Evolutionary conservation across 176 grass and related monocot genomes (phyloP).

Genomic region (Tillandsia leiboldiana): DNA sequence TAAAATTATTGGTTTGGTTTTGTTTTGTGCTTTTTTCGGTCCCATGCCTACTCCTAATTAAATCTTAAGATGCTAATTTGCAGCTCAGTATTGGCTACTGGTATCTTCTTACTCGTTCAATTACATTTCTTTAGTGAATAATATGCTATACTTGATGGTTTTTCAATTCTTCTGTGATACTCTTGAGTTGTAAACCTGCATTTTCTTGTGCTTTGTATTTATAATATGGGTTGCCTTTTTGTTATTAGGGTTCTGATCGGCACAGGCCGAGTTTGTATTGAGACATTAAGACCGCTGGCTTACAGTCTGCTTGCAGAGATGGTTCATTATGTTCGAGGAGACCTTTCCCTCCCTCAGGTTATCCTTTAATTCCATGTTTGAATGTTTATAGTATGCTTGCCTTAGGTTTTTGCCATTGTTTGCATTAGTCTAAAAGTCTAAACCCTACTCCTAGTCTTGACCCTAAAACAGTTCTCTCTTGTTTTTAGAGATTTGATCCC

Average conservation of each 20-base stretch:
- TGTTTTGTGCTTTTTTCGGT: no score
- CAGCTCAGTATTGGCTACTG: background rate
- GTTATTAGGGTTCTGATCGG: conserved; percentile 83
- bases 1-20: no score
- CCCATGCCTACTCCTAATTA: background rate
- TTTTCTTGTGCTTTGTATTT: background rate
- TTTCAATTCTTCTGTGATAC: background rate
- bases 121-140: background rate
- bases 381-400: conserved; percentile 37
- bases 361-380: conserved; percentile 40
- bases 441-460: no score
- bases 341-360: conserved; percentile 50
- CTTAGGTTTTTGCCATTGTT: background rate
- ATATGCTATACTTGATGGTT: background rate
- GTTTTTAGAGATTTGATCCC: no score
- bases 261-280: conserved; percentile 86
- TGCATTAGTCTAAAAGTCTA: no score
- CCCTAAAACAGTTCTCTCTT: no score
- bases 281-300: conserved; percentile 86
- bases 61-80: background rate
- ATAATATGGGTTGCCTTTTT: conserved; percentile 6
- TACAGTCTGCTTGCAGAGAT: conserved; percentile 95
- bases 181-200: background rate
- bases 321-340: conserved; percentile 95
- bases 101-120: background rate